Conservation (phyloP, 2,329 filamentous ascomycete species). For the Penicillium sclerotigenum region DNA sequence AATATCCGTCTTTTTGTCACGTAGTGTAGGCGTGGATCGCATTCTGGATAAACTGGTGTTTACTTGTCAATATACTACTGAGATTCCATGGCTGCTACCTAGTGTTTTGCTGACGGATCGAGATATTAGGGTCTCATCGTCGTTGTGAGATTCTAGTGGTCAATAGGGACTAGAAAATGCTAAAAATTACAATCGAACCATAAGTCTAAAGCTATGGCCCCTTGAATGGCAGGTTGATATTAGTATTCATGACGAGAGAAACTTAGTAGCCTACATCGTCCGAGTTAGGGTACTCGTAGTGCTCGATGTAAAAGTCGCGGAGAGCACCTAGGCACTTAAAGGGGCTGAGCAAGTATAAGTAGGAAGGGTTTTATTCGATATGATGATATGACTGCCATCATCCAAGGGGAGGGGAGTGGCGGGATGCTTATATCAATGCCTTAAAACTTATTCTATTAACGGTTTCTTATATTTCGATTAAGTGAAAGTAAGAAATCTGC, state of each 20-base stretch:
- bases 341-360: background rate
- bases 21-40: constrained; percentile 55
- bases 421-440: no score
- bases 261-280: background rate
- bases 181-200: no score
- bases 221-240: background rate
- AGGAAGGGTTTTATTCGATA: background rate
- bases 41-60: constrained; percentile 58
- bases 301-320: constrained; percentile 1
- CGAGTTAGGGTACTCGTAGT: background rate
- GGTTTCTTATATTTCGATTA: background rate
- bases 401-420: no score
- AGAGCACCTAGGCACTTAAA: background rate
- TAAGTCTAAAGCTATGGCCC: no score
- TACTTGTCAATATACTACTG: constrained; percentile 53
- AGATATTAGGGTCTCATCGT: constrained; percentile 53
- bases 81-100: constrained; percentile 57
- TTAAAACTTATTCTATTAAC: background rate
- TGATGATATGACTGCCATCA: no score
- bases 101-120: constrained; percentile 53
- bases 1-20: constrained; percentile 53
- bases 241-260: background rate
- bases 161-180: no score
- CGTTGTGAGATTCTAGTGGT: no score
- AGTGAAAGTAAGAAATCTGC: background rate